phyloP scores from a whole-genome alignment of 108 stramenopile genomes.

The Aurantiochytrium sp. region DNA sequence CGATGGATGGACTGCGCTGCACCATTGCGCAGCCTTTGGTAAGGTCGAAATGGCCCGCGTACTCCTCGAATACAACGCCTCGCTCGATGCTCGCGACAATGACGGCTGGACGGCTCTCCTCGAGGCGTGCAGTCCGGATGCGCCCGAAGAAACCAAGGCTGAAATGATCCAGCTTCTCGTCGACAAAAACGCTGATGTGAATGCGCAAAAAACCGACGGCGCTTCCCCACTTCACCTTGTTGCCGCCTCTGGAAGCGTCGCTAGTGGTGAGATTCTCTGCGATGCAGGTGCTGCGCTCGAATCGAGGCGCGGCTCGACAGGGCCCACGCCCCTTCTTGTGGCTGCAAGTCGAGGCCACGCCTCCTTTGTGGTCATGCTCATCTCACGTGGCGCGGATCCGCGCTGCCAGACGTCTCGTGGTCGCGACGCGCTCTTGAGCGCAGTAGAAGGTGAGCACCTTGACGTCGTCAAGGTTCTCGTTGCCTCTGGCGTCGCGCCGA shows the following conservation, averaged over 20 bases:
- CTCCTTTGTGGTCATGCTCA: not conserved
- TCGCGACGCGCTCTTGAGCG: not conserved
- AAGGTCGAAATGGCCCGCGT: not conserved
- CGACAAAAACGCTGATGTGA: not conserved
- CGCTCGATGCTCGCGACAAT: too few species aligned
- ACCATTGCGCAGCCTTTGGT: not conserved
- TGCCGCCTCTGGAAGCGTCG: not conserved
- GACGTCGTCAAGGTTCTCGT: not conserved
- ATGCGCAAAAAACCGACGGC: not conserved
- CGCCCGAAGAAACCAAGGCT: not conserved
- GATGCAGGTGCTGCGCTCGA: not conserved
- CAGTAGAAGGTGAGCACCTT: not conserved
- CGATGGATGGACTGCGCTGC: not conserved
- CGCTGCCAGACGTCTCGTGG: not conserved
- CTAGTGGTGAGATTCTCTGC: not conserved
- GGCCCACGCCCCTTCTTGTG: not conserved
- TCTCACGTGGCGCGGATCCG: not conserved
- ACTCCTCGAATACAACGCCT: too few species aligned
- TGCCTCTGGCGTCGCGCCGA: not conserved
- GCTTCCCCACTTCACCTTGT: not conserved
- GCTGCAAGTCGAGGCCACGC: not conserved
- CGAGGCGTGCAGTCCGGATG: not conserved
- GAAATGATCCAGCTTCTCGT: not conserved
- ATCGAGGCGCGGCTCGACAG: not conserved
- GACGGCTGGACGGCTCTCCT: not conserved